Evolutionary conservation across 768 basidiomycete species (phyloP).

Genomic region (Russula lepida): DNA sequence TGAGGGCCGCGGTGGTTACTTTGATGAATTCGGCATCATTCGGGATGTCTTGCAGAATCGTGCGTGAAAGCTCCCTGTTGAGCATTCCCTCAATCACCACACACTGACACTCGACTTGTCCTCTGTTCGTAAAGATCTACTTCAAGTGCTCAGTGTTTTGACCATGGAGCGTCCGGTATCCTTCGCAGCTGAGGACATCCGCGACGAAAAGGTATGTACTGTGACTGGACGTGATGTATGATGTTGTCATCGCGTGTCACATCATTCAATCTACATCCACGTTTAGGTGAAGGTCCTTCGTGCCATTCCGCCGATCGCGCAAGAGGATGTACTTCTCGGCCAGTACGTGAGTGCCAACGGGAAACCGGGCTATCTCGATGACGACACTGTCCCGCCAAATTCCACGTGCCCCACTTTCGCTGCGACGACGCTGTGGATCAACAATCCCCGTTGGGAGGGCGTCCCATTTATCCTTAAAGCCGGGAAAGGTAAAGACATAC

Average conservation of each 20-base stretch:
- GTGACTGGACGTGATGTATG: neutral
- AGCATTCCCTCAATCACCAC: neutral
- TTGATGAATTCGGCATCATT: slow-evolving; percentile 99
- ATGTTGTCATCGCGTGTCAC: neutral
- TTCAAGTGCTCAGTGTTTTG: slow-evolving; percentile 90
- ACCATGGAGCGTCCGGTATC: slow-evolving; percentile 99
- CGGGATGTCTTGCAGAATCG: slow-evolving; percentile 97
- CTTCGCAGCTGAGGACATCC: slow-evolving; percentile 93
- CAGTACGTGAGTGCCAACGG: slow-evolving; percentile 85
- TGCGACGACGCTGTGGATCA: slow-evolving; percentile 80
- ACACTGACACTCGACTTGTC: neutral
- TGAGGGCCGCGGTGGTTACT: slow-evolving; percentile 99
- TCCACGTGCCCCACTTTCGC: slow-evolving; percentile 95
- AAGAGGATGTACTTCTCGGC: slow-evolving; percentile 77
- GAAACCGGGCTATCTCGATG: slow-evolving; percentile 99
- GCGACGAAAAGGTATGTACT: slow-evolving; percentile 83
- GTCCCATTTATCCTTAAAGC: slow-evolving; percentile 98
- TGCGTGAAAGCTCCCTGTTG: slow-evolving; percentile 37
- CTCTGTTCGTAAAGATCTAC: slow-evolving; percentile 54
- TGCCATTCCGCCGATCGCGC: slow-evolving; percentile 74
- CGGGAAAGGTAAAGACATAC: slow-evolving; percentile 65
- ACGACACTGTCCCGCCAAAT: slow-evolving; percentile 86
- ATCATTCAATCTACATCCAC: slow-evolving; percentile 20
- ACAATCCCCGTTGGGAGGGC: slow-evolving; percentile 97
- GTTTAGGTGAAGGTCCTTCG: slow-evolving; percentile 91